Conservation (phyloP, 441 rosid species). For the Geranium incanum region DNA sequence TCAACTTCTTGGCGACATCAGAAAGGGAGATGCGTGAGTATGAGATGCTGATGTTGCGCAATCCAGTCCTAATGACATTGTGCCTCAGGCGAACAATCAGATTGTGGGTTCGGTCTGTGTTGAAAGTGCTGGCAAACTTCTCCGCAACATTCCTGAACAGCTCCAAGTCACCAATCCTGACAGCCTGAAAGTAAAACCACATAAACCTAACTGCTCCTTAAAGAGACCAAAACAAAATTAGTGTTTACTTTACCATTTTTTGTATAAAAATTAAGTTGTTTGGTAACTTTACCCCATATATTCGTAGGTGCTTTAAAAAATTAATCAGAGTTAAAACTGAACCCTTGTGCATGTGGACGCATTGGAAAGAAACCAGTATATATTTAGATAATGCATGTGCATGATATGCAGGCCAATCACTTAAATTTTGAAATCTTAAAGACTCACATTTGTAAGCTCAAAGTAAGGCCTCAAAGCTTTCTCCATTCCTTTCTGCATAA, state of each 20-base stretch:
- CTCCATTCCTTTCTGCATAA: constrained; percentile 75
- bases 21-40: constrained; percentile 24
- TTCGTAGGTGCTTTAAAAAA: no score
- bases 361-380: no score
- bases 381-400: no score
- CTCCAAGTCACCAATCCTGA: constrained; percentile 24
- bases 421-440: neutral
- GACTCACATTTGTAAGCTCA: constrained; percentile 72
- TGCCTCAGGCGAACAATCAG: constrained; percentile 25
- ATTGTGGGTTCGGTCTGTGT: constrained; percentile 25
- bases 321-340: no score
- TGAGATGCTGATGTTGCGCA: constrained; percentile 23
- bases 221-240: no score
- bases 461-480: constrained; percentile 70
- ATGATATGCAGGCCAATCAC: no score
- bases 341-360: no score
- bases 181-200: constrained; percentile 18
- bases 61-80: constrained; percentile 24
- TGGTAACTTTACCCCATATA: no score
- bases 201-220: no score
- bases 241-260: no score
- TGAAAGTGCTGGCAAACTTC: constrained; percentile 21
- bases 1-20: constrained; percentile 18
- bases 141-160: constrained; percentile 21
- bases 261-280: no score